Conservation (phyloP, 345 rosid species). For the Microthlaspi erraticum region DNA sequence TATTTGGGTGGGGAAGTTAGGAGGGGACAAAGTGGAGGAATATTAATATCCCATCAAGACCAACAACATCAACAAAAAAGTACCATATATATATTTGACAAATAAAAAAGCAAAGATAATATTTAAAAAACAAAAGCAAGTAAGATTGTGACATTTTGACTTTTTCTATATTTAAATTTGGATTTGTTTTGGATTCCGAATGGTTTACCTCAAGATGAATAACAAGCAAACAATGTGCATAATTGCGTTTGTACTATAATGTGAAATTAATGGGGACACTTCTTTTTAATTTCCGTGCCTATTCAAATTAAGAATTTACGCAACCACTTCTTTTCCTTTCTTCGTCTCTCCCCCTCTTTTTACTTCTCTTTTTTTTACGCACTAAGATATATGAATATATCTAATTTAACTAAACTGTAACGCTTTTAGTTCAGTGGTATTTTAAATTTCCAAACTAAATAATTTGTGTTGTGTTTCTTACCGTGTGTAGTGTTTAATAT, state of each 20-base stretch:
- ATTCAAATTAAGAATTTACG: conserved; percentile 22
- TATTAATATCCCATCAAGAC: conserved; percentile 80
- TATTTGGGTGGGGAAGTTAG: conserved; percentile 44
- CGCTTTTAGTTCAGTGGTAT: neutral
- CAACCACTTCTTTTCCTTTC: too few relatives aligned
- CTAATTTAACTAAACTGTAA: conserved; percentile 4
- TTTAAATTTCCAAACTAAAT: too few relatives aligned
- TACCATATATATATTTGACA: conserved; percentile 43
- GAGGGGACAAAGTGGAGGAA: conserved; percentile 96
- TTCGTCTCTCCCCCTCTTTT: conserved; percentile 1
- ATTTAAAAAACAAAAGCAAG: conserved; percentile 25
- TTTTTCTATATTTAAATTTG: conserved; percentile 31
- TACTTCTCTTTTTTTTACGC: neutral
- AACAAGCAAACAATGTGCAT: conserved; percentile 25
- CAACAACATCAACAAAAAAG: conserved; percentile 53
- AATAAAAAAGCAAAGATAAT: conserved; percentile 23
- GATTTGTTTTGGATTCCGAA: conserved; percentile 23
- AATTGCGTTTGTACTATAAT: conserved; percentile 36
- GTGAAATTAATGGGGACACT: conserved; percentile 32
- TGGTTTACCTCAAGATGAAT: conserved; percentile 32
- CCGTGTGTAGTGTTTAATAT: neutral
- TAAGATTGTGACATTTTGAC: conserved; percentile 45
- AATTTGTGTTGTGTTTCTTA: conserved; percentile 1
- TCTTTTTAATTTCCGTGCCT: conserved; percentile 28
- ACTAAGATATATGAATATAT: neutral